Conservation (phyloP, 2,329 filamentous ascomycete genomes). For the Calonectria hongkongensis region DNA sequence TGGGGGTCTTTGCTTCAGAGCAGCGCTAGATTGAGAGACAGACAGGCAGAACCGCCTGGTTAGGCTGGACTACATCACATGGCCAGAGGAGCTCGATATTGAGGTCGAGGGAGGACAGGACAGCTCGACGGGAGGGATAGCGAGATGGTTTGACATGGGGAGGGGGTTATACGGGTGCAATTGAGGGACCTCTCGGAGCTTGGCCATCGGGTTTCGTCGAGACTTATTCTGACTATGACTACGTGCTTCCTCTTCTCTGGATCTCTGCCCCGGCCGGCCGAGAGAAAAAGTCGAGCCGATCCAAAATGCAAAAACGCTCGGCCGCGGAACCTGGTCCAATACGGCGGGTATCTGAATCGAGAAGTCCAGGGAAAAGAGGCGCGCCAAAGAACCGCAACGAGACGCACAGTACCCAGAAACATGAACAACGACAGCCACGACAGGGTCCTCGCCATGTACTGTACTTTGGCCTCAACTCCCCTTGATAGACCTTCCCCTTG, state of each 20-base stretch:
- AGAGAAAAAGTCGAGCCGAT: slow-evolving; percentile 36
- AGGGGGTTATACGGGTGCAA: slow-evolving; percentile 13
- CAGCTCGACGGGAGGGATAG: slow-evolving; percentile 7
- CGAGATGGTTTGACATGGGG: slow-evolving; percentile 14
- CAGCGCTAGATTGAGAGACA: slow-evolving; percentile 39
- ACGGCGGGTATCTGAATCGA: slow-evolving; percentile 27
- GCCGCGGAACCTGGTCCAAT: slow-evolving; percentile 31
- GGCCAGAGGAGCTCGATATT: neutral
- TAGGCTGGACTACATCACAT: slow-evolving; percentile 21
- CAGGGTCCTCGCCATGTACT: slow-evolving; percentile 15
- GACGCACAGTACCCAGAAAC: slow-evolving; percentile 26
- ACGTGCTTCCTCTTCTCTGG: slow-evolving; percentile 13
- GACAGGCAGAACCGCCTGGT: slow-evolving; percentile 19
- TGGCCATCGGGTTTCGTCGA: slow-evolving; percentile 26
- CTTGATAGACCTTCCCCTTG: slow-evolving; percentile 31
- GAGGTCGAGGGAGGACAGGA: neutral
- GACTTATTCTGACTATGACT: slow-evolving; percentile 25
- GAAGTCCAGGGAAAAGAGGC: slow-evolving; percentile 23
- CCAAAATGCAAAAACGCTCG: slow-evolving; percentile 31
- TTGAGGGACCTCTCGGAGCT: slow-evolving; percentile 21
- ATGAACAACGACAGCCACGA: slow-evolving; percentile 14
- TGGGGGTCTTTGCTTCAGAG: slow-evolving; percentile 31
- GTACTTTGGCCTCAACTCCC: slow-evolving; percentile 32
- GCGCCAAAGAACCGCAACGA: slow-evolving; percentile 33
- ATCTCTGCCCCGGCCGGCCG: slow-evolving; percentile 24